Conservation (phyloP, 768 basidiomycete species). For the Tephrocybe sp. region DNA sequence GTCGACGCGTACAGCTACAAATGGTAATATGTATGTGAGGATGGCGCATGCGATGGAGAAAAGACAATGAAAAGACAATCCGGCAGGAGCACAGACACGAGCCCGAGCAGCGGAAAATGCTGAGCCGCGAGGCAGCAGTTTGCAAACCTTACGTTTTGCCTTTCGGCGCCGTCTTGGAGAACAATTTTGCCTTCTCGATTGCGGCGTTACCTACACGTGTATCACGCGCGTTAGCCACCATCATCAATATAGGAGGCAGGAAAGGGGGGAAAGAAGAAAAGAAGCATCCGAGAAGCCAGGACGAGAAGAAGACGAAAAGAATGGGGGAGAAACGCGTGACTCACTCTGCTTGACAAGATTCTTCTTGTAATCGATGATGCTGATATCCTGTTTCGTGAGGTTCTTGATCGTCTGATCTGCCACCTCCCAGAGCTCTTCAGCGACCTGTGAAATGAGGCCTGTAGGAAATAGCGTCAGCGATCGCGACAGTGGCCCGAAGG, state of each 20-base stretch:
- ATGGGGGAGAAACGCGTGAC: slow-evolving; percentile 22
- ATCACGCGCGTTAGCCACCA: slow-evolving; percentile 10
- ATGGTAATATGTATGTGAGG: background rate
- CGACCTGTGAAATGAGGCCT: slow-evolving; percentile 97
- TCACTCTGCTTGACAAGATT: slow-evolving; percentile 77
- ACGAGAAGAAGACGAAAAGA: background rate
- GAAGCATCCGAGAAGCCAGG: background rate
- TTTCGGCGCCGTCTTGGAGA: slow-evolving; percentile 79
- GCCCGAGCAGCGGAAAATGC: slow-evolving; percentile 10
- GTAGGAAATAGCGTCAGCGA: slow-evolving; percentile 1
- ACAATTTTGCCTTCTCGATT: slow-evolving; percentile 92
- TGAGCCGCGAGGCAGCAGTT: background rate
- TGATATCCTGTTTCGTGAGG: slow-evolving; percentile 87
- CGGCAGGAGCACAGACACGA: background rate
- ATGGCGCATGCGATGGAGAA: background rate
- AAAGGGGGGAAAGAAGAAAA: background rate
- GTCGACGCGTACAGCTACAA: slow-evolving; percentile 5
- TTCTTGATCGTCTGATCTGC: slow-evolving; percentile 92
- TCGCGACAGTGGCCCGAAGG: slow-evolving; percentile 1
- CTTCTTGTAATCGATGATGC: slow-evolving; percentile 93
- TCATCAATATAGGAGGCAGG: slow-evolving; percentile 1
- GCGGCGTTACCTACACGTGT: slow-evolving; percentile 64
- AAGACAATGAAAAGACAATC: slow-evolving; percentile 1
- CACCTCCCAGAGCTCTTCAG: slow-evolving; percentile 99
- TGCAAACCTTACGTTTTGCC: slow-evolving; percentile 53